Percentiles rank a stretch among this genome's conserved stretches.
phyloP scores from a whole-genome alignment of 495 filamentous ascomycete species.

The Hypoxylon intermedium region DNA sequence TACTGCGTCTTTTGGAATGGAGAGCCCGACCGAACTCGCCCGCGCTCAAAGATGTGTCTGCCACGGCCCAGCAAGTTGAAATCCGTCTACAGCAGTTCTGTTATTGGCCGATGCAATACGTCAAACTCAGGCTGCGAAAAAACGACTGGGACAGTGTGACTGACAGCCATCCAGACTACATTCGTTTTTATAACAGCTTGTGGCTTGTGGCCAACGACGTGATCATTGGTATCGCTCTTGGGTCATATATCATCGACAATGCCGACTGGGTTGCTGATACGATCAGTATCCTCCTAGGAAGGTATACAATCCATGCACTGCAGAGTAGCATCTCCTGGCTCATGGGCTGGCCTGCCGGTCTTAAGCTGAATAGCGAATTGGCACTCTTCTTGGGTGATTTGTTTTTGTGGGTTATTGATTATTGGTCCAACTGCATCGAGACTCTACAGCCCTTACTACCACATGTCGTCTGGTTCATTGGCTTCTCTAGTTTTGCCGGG shows the following conservation, averaged over 20 bases:
- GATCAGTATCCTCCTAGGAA: slow-evolving; percentile 77
- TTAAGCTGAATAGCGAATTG: slow-evolving; percentile 96
- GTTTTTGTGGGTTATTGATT: slow-evolving; percentile 97
- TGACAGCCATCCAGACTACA: slow-evolving; percentile 95
- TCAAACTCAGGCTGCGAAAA: slow-evolving; percentile 85
- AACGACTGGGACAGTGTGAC: slow-evolving; percentile 96
- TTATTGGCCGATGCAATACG: slow-evolving; percentile 97
- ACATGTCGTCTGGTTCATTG: slow-evolving; percentile 88
- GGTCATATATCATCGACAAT: slow-evolving; percentile 97
- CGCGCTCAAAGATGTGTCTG: slow-evolving; percentile 93
- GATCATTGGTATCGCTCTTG: slow-evolving; percentile 96
- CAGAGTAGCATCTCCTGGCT: slow-evolving; percentile 92
- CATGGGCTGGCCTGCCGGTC: slow-evolving; percentile 95
- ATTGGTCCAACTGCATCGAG: slow-evolving; percentile 85
- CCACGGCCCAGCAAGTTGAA: slow-evolving; percentile 97
- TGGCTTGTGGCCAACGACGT: slow-evolving; percentile 99
- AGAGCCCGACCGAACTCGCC: slow-evolving; percentile 78
- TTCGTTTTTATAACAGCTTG: slow-evolving; percentile 97
- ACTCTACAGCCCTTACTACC: slow-evolving; percentile 81
- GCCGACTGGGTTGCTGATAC: slow-evolving; percentile 81
- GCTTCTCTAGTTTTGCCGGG: slow-evolving; percentile 91
- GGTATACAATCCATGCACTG: slow-evolving; percentile 88
- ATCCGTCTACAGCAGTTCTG: slow-evolving; percentile 98
- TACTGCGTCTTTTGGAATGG: slow-evolving; percentile 87
- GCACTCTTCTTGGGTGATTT: slow-evolving; percentile 91